Percentiles rank a stretch among this genome's conserved stretches.
These are phyloP conservation scores for Candida argentea DNA, from an alignment of 805 yeast species.

Conservation along the genomic window DNA sequence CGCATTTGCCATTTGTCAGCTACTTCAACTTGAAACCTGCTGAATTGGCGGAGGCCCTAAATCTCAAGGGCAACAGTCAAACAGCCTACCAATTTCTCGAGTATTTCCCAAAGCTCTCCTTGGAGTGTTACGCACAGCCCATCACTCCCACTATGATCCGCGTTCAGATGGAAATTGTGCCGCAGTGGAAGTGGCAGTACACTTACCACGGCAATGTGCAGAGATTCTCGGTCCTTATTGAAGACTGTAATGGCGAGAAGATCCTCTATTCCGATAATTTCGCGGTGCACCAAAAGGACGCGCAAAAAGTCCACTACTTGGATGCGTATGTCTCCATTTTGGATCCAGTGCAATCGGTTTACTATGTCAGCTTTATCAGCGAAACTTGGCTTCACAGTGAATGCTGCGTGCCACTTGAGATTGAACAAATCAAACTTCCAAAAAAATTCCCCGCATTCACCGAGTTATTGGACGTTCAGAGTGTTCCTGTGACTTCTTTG, in stretches of 20 bases:
- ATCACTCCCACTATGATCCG: constrained; percentile 58
- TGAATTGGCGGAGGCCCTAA: constrained; percentile 76
- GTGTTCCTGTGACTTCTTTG: constrained; percentile 40
- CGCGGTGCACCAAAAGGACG: constrained; percentile 37
- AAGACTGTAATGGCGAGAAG: constrained; percentile 74
- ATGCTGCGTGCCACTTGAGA: constrained; percentile 47
- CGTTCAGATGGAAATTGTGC: constrained; percentile 55
- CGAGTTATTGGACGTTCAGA: constrained; percentile 41
- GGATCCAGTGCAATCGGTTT: constrained; percentile 57
- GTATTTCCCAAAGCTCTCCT: constrained; percentile 61
- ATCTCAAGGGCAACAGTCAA: constrained; percentile 59
- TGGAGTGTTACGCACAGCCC: constrained; percentile 64
- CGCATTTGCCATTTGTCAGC: constrained; percentile 74
- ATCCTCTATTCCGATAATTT: constrained; percentile 53
- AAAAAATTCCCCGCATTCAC: constrained; percentile 56
- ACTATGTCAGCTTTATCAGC: constrained; percentile 62
- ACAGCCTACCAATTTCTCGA: constrained; percentile 46
- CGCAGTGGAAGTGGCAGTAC: constrained; percentile 74
- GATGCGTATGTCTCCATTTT: constrained; percentile 55
- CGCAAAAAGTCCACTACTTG: constrained; percentile 44
- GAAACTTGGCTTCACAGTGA: constrained; percentile 83
- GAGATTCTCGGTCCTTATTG: constrained; percentile 60
- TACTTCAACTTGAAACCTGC: constrained; percentile 62
- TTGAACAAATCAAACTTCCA: constrained; percentile 46
- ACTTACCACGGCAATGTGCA: constrained; percentile 55